These are phyloP conservation scores for Harringtonia lauricola DNA, from an alignment of 2,329 filamentous ascomycete genomes.

Conservation along the genomic window DNA sequence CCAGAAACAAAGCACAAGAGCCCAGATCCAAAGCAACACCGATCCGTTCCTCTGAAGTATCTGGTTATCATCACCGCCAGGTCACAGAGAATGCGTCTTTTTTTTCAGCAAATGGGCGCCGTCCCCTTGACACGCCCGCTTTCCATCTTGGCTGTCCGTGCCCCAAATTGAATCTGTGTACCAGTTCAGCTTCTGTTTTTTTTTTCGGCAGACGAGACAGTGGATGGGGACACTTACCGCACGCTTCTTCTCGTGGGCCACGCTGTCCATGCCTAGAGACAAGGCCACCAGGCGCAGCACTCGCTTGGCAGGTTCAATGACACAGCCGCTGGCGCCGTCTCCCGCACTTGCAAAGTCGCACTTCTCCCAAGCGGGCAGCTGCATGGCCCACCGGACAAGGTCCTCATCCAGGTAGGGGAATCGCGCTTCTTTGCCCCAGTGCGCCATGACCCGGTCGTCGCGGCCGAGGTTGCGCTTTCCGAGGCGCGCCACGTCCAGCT, in stretches of 20 bases:
- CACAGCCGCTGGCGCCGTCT: constrained; percentile 17
- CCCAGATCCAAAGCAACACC: constrained; percentile 6
- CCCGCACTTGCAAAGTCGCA: constrained; percentile 63
- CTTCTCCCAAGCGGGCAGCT: constrained; percentile 67
- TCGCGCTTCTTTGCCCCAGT: constrained; percentile 80
- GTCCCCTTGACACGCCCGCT: constrained; percentile 59
- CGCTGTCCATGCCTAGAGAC: constrained; percentile 57
- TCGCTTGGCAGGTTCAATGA: constrained; percentile 69
- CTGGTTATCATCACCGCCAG: constrained; percentile 59
- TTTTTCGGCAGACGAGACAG: too few relatives aligned
- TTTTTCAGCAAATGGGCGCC: constrained; percentile 37
- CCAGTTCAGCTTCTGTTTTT: constrained; percentile 1
- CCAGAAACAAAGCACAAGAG: constrained; percentile 36
- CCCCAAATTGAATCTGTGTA: constrained; percentile 66
- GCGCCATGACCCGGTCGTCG: constrained; percentile 81
- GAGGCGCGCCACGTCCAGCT: constrained; percentile 73
- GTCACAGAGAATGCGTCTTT: not conserved
- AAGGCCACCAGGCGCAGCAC: constrained; percentile 67
- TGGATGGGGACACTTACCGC: constrained; percentile 44
- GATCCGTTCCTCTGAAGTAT: constrained; percentile 57
- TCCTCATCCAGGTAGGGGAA: constrained; percentile 87
- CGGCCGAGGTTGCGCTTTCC: constrained; percentile 91
- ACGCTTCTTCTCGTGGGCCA: constrained; percentile 83
- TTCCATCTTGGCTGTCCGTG: constrained; percentile 76
- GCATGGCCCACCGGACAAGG: constrained; percentile 71